phyloP scores from a whole-genome alignment of 345 rosid genomes.

The Linum lewisii region DNA sequence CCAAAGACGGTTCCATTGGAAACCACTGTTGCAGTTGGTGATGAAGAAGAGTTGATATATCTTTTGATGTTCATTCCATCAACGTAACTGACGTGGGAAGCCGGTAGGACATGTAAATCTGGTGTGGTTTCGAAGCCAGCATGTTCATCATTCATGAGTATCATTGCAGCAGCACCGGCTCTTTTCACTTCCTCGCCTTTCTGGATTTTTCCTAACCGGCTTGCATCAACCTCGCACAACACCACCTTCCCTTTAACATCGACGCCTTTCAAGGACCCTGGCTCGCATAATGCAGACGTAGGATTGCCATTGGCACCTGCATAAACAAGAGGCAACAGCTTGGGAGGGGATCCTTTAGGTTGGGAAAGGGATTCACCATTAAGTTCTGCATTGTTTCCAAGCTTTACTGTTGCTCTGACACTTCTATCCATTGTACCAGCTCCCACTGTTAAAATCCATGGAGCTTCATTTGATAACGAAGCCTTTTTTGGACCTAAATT shows the following conservation, averaged over 20 bases:
- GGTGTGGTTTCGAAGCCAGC: background rate
- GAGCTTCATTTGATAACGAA: background rate
- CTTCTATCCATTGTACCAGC: background rate
- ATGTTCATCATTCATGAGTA: background rate
- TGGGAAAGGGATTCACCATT: background rate
- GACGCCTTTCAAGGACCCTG: background rate
- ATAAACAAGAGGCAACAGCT: background rate
- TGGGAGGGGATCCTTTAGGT: background rate
- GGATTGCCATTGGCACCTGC: background rate
- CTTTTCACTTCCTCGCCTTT: slow-evolving; percentile 1
- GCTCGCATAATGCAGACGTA: background rate
- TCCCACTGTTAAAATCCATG: background rate
- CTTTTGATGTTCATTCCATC: background rate
- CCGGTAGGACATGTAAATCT: background rate
- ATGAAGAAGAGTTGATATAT: background rate
- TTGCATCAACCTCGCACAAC: background rate
- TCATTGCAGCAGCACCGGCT: slow-evolving; percentile 4
- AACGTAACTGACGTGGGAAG: background rate
- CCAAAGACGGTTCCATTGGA: slow-evolving; percentile 1
- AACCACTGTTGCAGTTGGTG: background rate
- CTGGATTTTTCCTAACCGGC: background rate
- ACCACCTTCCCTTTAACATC: slow-evolving; percentile 1
- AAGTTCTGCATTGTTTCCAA: background rate
- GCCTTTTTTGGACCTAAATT: background rate
- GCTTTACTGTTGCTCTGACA: background rate